A percentile compares a stretch with the other conserved stretches of the same genome.
Evolutionary conservation across 129 eudicot species (phyloP).

Genomic region (Flaveria brownii): DNA sequence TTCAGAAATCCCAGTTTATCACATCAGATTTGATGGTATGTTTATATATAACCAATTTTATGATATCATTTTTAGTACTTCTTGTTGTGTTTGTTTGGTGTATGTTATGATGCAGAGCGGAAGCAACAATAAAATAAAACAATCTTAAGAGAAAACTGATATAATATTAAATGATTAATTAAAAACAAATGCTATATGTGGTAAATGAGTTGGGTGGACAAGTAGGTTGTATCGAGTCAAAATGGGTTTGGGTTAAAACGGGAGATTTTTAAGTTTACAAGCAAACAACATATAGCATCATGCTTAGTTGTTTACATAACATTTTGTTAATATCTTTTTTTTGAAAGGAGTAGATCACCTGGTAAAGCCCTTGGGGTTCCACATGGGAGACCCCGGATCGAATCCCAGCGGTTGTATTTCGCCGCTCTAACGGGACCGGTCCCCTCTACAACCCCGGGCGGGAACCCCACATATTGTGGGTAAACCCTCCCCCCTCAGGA

Average conservation of each 20-base stretch:
- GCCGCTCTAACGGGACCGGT: no score
- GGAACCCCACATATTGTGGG: no score
- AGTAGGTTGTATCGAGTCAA: background rate
- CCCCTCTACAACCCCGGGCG: no score
- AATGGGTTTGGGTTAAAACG: background rate
- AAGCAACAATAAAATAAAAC: background rate
- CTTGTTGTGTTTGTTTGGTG: background rate
- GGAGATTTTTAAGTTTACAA: background rate
- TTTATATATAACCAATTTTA: background rate
- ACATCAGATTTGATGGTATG: constrained; percentile 14
- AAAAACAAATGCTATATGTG: no score
- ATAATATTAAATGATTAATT: no score
- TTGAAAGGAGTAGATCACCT: no score
- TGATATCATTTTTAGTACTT: background rate
- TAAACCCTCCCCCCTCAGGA: no score
- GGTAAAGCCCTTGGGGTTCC: no score
- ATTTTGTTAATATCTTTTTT: no score
- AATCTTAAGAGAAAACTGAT: background rate
- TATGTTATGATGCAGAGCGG: background rate
- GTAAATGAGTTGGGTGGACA: no score
- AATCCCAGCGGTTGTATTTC: no score
- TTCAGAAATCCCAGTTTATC: background rate
- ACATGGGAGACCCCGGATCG: no score
- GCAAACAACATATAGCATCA: constrained; percentile 1
- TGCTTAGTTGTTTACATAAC: background rate